Conservation (phyloP, 306 rosid species). For the Lithocarpus polystachyus region DNA sequence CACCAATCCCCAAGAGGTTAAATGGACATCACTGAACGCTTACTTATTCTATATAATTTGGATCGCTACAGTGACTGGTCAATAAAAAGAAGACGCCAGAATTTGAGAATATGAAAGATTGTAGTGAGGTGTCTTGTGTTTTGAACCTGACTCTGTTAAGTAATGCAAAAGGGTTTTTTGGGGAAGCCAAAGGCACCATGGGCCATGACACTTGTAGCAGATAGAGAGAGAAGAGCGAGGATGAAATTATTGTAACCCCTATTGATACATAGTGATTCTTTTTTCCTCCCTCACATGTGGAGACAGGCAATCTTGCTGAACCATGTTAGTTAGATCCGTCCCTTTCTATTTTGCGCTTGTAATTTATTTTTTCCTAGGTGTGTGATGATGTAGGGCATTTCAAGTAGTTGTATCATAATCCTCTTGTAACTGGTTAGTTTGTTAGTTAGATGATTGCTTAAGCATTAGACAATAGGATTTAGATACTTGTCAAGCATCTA, state of each 20-base stretch:
- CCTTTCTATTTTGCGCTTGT: background rate
- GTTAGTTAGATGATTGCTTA: no score
- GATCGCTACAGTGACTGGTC: no score
- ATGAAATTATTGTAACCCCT: background rate
- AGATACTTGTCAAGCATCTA: no score
- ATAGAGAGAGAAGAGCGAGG: background rate
- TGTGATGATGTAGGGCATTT: no score
- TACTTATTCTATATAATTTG: no score
- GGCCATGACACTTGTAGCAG: background rate
- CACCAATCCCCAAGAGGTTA: background rate
- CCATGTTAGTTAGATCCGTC: background rate
- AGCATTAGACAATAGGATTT: no score
- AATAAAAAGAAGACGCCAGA: no score
- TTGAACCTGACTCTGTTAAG: background rate
- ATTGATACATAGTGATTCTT: background rate
- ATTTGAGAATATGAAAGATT: background rate
- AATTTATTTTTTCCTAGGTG: background rate
- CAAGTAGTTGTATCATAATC: no score
- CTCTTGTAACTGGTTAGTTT: no score
- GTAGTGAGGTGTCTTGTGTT: background rate
- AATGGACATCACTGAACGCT: background rate
- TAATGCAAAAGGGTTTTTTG: background rate
- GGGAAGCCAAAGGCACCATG: background rate
- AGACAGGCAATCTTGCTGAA: background rate
- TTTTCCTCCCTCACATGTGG: background rate